Base-by-base conservation (phyloP, 1,139 yeast species). In the Arxiozyma slooffiae region DNA sequence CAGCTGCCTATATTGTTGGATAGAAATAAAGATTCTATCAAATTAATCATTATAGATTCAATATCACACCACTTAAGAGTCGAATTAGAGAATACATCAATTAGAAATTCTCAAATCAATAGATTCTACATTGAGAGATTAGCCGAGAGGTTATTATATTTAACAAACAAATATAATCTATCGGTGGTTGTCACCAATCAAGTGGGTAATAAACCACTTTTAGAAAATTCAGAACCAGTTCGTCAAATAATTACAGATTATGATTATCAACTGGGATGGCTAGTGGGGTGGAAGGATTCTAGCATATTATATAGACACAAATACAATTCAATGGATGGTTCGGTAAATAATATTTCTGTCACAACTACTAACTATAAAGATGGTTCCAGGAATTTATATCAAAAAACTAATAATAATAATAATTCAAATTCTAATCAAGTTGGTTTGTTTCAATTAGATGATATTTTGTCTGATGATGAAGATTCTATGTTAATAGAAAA, bases 31-130 rank as follows among this genome's bases (percentile, higher is more conserved):
- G 66, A 66, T 4, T 62, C 70, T 2, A 72, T 80, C 2, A 81
- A 78, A 44, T 59, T 85, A 21, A 71, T 89, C 0, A 73, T 87
- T 0, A 73, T 89, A 9, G 97, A 89, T 66, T 85, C 95, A 38
- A 80, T 89, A n/a, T 87, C 96, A 0, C 94, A 88, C 55, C 96
- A 87, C 63, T 70, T 84, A 48, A 70, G 96, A 51, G 80, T 84
- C 2, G 94, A 85, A 57, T 73, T 81, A 42, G 70, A 72, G 7
- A 65, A 72, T 68, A 48, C 70, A 64, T 55, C 63, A 4, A 53
- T 59, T 65, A 68, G 63, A 51, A 55, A 58, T 26, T 60, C 66
- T 23, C 70, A 73, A 53, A 64, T 66, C 26, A 76, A 77, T 52
- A 66, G 71, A 46, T 67, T 67, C 39, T 79, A 79, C 57, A 59